A percentile compares a stretch with the other conserved stretches of the same genome.
phyloP scores from a whole-genome alignment of 164 flowering plant genomes.

The Magnolia kwangsiensis region DNA sequence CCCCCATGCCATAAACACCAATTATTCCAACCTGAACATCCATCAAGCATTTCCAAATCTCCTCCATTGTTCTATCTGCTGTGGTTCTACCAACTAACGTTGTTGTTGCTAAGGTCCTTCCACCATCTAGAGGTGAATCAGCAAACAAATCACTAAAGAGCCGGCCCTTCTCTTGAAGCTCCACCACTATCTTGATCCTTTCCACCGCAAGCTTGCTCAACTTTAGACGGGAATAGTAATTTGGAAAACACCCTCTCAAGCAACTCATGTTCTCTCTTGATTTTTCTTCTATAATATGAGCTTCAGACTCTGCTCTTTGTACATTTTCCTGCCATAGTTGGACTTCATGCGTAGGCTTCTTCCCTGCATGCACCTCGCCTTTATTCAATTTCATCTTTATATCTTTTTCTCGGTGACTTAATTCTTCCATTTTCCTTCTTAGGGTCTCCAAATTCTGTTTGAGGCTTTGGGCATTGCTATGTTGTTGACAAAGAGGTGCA shows the following conservation, averaged over 20 bases:
- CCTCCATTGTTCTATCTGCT: background rate
- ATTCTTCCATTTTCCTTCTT: background rate
- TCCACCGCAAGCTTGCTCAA: background rate
- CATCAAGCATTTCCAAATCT: background rate
- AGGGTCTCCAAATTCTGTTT: background rate
- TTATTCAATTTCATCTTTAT: background rate
- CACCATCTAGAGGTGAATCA: background rate
- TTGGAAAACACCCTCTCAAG: background rate
- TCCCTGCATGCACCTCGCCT: background rate
- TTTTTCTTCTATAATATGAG: background rate
- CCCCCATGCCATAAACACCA: constrained; percentile 1
- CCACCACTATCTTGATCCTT: background rate
- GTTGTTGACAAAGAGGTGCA: background rate
- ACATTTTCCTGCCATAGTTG: background rate
- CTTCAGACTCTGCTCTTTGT: background rate
- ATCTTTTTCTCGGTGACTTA: background rate
- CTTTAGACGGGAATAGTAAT: background rate
- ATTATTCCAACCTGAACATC: background rate
- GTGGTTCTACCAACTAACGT: background rate
- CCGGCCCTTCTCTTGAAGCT: background rate
- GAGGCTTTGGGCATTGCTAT: background rate
- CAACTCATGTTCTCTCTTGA: background rate
- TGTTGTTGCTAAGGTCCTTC: background rate
- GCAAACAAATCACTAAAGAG: background rate
- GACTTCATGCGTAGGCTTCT: background rate